These are phyloP conservation scores for Phytophthora ramorum DNA, from an alignment of 352 stramenopile genomes.

Conservation along the genomic window DNA sequence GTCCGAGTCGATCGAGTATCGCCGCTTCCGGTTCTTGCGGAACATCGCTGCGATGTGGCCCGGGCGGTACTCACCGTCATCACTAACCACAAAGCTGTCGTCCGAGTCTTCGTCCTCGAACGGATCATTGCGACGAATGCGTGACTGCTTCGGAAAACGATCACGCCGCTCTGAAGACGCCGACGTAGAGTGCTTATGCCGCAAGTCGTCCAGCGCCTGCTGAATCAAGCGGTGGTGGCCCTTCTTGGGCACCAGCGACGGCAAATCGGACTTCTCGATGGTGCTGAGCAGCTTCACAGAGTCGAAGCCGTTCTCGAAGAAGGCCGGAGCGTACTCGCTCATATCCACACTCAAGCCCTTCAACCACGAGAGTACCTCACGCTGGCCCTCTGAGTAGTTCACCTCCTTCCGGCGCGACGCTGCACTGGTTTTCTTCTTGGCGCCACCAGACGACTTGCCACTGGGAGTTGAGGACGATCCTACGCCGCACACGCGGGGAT, in stretches of 20 bases:
- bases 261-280: conserved; percentile 76
- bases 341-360: conserved; percentile 77
- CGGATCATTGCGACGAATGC: conserved; percentile 49
- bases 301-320: conserved; percentile 91
- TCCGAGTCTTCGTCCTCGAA: conserved; percentile 89
- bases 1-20: conserved; percentile 80
- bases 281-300: conserved; percentile 86
- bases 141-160: conserved; percentile 32
- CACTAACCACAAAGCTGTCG: conserved; percentile 86
- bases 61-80: conserved; percentile 77
- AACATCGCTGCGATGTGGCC: conserved; percentile 86
- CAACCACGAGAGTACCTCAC: conserved; percentile 85
- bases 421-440: conserved; percentile 39
- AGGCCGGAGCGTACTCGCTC: conserved; percentile 82
- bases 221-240: conserved; percentile 87
- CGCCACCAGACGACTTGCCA: conserved; percentile 28
- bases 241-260: conserved; percentile 80
- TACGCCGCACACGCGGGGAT: conserved; percentile 75
- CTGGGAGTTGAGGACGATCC: conserved; percentile 22
- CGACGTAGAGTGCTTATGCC: conserved; percentile 69
- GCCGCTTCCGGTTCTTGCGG: conserved; percentile 71
- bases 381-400: conserved; percentile 69
- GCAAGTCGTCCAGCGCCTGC: conserved; percentile 77
- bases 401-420: conserved; percentile 52
- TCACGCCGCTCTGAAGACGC: conserved; percentile 47